Evolutionary conservation across 2,329 filamentous ascomycete genomes (phyloP).

Genomic region (Diaporthe longicolla): DNA sequence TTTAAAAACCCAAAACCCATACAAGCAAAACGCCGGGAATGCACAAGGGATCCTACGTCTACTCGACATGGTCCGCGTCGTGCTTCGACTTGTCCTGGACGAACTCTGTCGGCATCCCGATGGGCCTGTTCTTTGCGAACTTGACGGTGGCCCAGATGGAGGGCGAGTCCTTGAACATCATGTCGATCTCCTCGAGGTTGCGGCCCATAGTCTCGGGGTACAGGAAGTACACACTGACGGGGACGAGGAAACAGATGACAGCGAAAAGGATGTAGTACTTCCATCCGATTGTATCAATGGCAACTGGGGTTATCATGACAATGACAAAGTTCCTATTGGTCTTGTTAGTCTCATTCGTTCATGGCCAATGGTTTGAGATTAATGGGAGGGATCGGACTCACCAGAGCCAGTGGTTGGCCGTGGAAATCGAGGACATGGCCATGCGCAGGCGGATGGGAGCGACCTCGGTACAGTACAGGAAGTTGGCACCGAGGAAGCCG

Average conservation of each 20-base stretch:
- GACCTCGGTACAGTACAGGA: conserved; percentile 72
- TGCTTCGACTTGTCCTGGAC: conserved; percentile 40
- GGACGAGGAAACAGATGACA: conserved; percentile 60
- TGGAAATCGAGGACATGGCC: conserved; percentile 69
- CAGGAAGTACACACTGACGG: conserved; percentile 59
- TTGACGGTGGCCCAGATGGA: conserved; percentile 54
- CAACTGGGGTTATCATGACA: conserved; percentile 60
- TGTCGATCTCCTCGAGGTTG: conserved; percentile 61
- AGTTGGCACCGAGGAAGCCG: conserved; percentile 71
- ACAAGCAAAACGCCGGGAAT: not conserved
- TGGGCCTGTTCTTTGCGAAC: conserved; percentile 54
- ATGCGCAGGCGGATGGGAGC: conserved; percentile 66
- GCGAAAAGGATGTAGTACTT: conserved; percentile 66
- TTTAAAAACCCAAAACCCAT: not conserved
- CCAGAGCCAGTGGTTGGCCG: conserved; percentile 68
- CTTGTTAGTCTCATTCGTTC: not conserved
- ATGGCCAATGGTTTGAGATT: not conserved
- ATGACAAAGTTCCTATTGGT: conserved; percentile 58
- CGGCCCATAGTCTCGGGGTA: conserved; percentile 66
- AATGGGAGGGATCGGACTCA: conserved; percentile 44
- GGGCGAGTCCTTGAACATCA: conserved; percentile 58
- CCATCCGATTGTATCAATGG: conserved; percentile 65
- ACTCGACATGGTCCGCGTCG: conserved; percentile 29
- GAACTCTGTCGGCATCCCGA: conserved; percentile 42
- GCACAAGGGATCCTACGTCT: not conserved